Base-by-base conservation (phyloP, 495 filamentous ascomycete species). In the Trichoderma erinaceum region DNA sequence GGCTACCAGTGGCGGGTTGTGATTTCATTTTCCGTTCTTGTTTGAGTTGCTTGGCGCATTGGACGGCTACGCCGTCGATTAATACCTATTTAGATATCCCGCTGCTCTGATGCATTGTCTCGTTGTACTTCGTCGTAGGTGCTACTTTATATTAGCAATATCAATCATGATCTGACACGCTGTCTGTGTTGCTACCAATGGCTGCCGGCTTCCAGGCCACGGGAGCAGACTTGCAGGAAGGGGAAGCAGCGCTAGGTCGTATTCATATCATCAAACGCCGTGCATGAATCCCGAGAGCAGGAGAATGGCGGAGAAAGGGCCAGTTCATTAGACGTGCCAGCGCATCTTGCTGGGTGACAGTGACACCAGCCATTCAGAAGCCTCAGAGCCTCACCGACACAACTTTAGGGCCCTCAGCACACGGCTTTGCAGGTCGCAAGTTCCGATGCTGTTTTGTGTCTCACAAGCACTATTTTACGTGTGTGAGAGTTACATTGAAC, bases 321-420 rank as follows among this genome's bases (percentile, higher is more conserved):
- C 56, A 61, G 29, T 61, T 61, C 56, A 52, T 52, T 1, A 52
- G 56, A 61, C 11, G 3, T 61, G 56, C 56, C 56, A 61, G 56
- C 56, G 11, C 56, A 61, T 61, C 56, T 27, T 61, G 27, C 56
- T 32, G 25, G 12, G 56, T 61, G 56, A 12, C 16, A 58, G 56
- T 61, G 56, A 12, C 16, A 58, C n/a, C 23, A 32, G 27, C 56
- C 56, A 61, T 32, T 61, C 56, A 61, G 3, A 61, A 27, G 27
- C 56, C 29, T 25, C 13, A 3, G 56, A 18, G 56, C 56, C 56
- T 61, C 56, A 61, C 56, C 56, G 56, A 61, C 56, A 61, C 25
- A 32, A 23, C 8, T 61, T 61, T 61, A 61, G 56, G 56, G 56
- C 56, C 35, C 35, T 61, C 25, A 56, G 25, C 25, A 25, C 29